Base-by-base conservation (phyloP, 2,329 filamentous ascomycete genomes). In the Penicillium paneum region DNA sequence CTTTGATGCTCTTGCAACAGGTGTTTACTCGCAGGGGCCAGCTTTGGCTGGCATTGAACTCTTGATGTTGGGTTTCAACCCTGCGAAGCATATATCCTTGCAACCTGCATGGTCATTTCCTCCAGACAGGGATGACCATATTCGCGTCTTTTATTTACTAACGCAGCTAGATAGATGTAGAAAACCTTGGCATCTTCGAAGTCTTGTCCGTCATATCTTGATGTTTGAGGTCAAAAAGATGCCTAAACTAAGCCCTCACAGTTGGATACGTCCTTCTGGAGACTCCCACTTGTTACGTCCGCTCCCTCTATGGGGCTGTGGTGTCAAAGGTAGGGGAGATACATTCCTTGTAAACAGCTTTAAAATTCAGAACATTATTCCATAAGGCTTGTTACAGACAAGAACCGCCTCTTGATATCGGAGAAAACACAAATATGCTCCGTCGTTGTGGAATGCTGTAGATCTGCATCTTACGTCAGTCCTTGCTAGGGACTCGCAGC, bases 201-300 rank as follows among this genome's bases (percentile, higher is more conserved):
- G 74, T 71, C 73, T 76, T 68, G 70, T 76, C 61, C 60, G 64
- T 74, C 72, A 67, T 64, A 60, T 59, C 64, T 68, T 73, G 73
- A 71, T 71, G 67, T 67, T 72, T 68, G 74, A 76, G 74, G 74
- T 76, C 74, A 76, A 76, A 73, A 68, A 67, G 57, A 62, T 76
- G 74, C 74, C 74, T 57, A 76, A 36, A 76, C 58, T 59, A 62
- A 75, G 58, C 60, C 57, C 56, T 63, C 56, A 58, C 59, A 55
- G 59, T 61, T 60, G 59, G 63, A 68, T 61, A 55, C 50, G 57
- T 66, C 58, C 55, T 61, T 57, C 60, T 63, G 59, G 48, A 58
- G 61, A 66, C 73, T 75, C 71, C 66, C 68, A 74, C 69, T 72
- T 76, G 72, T 76, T 76, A 67, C 72, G 73, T 71, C 71, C 67